Percentiles rank a stretch among this genome's conserved stretches.
Evolutionary conservation across 2,329 filamentous ascomycete genomes (phyloP).

Genomic region (Monosporascus sp.): DNA sequence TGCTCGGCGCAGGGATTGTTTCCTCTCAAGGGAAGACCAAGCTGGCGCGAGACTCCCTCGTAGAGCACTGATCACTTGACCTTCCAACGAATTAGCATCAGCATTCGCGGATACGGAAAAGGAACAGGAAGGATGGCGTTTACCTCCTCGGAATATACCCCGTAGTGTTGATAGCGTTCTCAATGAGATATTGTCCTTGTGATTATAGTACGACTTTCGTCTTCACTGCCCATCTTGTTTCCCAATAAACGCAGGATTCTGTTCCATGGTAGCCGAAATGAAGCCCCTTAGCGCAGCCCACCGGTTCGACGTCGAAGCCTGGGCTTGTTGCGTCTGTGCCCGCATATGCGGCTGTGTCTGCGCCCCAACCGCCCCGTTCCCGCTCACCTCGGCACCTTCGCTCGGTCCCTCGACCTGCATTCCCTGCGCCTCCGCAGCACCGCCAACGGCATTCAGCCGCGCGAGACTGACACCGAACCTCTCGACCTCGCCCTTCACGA

Average conservation of each 20-base stretch:
- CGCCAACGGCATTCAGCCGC: conserved; percentile 50
- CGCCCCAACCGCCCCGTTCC: neutral
- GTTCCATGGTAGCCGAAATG: conserved; percentile 84
- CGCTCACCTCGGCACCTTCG: conserved; percentile 1
- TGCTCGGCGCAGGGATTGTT: neutral
- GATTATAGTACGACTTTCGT: neutral
- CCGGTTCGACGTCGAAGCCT: conserved; percentile 46
- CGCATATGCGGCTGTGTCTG: conserved; percentile 9
- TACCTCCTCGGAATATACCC: neutral
- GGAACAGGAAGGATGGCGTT: neutral
- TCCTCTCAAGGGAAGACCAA: neutral
- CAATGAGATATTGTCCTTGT: neutral
- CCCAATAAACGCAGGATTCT: conserved; percentile 67
- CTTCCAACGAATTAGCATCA: neutral
- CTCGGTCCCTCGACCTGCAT: conserved; percentile 10
- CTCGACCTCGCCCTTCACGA: conserved; percentile 77
- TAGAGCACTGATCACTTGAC: neutral
- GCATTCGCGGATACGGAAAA: neutral
- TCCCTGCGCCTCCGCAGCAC: conserved; percentile 10
- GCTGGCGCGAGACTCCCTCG: neutral
- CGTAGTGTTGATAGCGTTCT: neutral
- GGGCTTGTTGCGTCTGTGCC: conserved; percentile 10
- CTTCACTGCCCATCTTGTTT: conserved; percentile 19
- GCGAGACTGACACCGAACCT: conserved; percentile 82
- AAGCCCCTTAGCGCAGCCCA: conserved; percentile 82